Base-by-base conservation (phyloP, 2,329 filamentous ascomycete genomes). In the Trichoderma hamatum region DNA sequence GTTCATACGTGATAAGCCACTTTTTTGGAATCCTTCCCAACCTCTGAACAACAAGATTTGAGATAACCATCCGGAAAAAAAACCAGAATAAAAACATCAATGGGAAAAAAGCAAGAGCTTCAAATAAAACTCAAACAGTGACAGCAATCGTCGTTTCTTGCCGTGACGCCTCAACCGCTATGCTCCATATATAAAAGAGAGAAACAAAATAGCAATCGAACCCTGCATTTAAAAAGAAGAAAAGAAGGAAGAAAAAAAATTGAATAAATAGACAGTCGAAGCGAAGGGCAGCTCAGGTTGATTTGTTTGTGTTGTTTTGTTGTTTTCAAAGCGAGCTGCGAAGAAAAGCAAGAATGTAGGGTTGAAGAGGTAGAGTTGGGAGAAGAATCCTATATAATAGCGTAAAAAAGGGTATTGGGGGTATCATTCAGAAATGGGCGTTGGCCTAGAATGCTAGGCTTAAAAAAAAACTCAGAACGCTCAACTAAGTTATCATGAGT, bases 91-190 rank as follows among this genome's bases (percentile, higher is more conserved):
- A 30, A 52, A 67, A 58, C 34, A 59, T 46, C 39, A 65, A 19
- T 34, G 24, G 21, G 9, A 10, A n/a, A 58, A 68, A 60, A 28
- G 52, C 52, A 54, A 55, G 67, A 59, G 55, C 28, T 59, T 39
- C 16, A 58, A 68, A 52, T 62, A 52, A 62, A 68, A 67, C 58
- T 69, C 61, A 61, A 51, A 11, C 71, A 71, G 19, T 21, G 74
- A 75, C 72, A 71, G 61, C 74, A 71, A 72, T 71, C 60, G 68
- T 69, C 68, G 70, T 70, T 72, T 73, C 63, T 72, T 71, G 72
- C 74, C 73, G 69, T 69, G 78, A 81, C 80, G 77, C 80, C 80
- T 68, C 72, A 70, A 74, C 79, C 80, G 80, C 80, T 81, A 82
- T 82, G 80, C 79, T 78, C 76, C 76, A 58, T 75, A 72, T 28